These are phyloP conservation scores for Talaromyces liani DNA, from an alignment of 495 filamentous ascomycete species.

Conservation along the genomic window DNA sequence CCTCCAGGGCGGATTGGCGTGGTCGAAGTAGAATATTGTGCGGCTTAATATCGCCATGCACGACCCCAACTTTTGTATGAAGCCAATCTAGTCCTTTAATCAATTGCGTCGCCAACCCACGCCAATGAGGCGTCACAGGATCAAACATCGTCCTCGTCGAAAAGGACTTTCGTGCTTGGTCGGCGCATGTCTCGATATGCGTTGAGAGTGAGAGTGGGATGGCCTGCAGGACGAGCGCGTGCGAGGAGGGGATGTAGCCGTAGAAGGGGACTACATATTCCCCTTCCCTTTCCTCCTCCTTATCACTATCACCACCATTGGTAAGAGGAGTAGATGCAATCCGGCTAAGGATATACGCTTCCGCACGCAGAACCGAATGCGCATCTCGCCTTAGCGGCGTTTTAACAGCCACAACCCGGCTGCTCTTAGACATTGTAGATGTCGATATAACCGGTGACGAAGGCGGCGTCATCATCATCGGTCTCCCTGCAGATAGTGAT, in stretches of 20 bases:
- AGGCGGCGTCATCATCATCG: conserved; percentile 30
- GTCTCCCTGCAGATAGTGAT: neutral
- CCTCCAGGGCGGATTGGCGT: conserved; percentile 7
- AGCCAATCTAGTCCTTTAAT: conserved; percentile 46
- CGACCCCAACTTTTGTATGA: conserved; percentile 30
- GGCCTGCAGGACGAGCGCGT: conserved; percentile 47
- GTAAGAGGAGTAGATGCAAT: conserved; percentile 17
- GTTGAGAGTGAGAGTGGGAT: conserved; percentile 43
- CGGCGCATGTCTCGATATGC: conserved; percentile 35
- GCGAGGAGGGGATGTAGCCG: conserved; percentile 41
- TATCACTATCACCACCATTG: neutral
- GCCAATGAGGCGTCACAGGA: conserved; percentile 40
- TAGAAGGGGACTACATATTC: conserved; percentile 45
- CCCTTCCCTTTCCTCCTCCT: conserved; percentile 8
- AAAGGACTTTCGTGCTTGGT: conserved; percentile 19
- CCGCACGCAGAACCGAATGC: conserved; percentile 37
- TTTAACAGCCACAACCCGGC: conserved; percentile 47
- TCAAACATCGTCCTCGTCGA: conserved; percentile 45
- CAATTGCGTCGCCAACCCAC: conserved; percentile 38
- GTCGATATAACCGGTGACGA: conserved; percentile 28
- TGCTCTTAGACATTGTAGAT: neutral
- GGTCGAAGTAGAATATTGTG: conserved; percentile 42
- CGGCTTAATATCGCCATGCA: conserved; percentile 54
- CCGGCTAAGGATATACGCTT: conserved; percentile 45
- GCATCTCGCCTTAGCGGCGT: conserved; percentile 41